phyloP scores from a whole-genome alignment of 257 asterid species.

The Solanum infundibuliforme region DNA sequence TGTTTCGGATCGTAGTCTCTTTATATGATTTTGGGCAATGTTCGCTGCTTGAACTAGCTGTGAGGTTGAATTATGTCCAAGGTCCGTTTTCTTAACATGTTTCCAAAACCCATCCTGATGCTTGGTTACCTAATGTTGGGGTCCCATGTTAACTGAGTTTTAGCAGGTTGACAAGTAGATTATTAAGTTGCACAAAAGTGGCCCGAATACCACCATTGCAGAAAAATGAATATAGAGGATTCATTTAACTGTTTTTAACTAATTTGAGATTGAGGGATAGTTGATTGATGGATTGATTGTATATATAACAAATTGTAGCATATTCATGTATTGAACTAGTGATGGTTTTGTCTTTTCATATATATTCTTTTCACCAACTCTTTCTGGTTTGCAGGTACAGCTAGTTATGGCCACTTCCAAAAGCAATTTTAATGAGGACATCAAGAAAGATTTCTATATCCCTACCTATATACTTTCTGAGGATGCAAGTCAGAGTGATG shows the following conservation, averaged over 20 bases:
- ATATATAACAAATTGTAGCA: not conserved
- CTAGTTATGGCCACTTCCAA: not conserved
- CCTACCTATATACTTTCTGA: conserved; percentile 48
- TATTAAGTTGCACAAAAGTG: not conserved
- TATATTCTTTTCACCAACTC: not conserved
- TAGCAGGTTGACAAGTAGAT: not conserved
- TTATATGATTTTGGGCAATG: not conserved
- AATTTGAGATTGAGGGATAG: not conserved
- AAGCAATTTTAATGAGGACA: conserved; percentile 1
- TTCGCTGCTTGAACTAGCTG: not conserved
- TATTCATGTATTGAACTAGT: not conserved
- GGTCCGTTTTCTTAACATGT: not conserved
- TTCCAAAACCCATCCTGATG: not conserved
- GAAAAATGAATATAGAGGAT: not conserved
- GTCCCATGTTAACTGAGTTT: not conserved
- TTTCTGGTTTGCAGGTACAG: not conserved
- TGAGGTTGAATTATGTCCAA: not conserved
- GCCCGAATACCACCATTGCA: not conserved
- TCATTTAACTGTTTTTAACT: not conserved
- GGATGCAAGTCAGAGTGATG: conserved; percentile 13
- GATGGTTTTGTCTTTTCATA: not conserved
- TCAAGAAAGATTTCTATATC: conserved; percentile 40
- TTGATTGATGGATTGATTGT: not conserved
- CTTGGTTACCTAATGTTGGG: not conserved
- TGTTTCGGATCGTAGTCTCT: not conserved